These are phyloP conservation scores for Pseudopyricularia javanii DNA, from an alignment of 2,329 filamentous ascomycete genomes.

Conservation along the genomic window DNA sequence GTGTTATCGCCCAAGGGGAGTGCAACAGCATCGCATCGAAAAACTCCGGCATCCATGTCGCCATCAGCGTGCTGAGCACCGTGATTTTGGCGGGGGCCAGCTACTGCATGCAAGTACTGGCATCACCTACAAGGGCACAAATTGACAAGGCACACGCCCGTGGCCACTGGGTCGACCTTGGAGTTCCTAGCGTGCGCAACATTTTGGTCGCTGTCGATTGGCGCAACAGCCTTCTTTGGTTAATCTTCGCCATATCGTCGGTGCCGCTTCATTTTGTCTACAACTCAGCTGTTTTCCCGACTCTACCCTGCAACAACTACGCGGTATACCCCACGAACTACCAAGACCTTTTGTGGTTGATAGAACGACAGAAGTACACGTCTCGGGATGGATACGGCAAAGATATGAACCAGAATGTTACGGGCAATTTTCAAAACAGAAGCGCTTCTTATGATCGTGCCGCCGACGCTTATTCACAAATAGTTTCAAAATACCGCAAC, in stretches of 20 bases:
- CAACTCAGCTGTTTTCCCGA: slow-evolving; percentile 8
- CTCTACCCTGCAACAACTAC: slow-evolving; percentile 6
- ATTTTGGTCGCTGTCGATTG: slow-evolving; percentile 3
- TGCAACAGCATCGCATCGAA: neutral
- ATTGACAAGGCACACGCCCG: slow-evolving; percentile 12
- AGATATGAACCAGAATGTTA: neutral
- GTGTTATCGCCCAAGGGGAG: neutral
- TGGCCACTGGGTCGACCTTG: slow-evolving; percentile 6
- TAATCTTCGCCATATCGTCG: slow-evolving; percentile 5
- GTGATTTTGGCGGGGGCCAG: slow-evolving; percentile 20
- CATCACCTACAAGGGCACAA: slow-evolving; percentile 18
- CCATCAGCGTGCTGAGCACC: slow-evolving; percentile 18
- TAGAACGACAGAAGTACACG: too few species aligned
- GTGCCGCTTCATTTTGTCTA: slow-evolving; percentile 9
- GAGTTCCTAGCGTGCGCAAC: slow-evolving; percentile 7
- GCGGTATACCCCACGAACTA: neutral
- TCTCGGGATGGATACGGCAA: neutral
- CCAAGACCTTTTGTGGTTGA: neutral
- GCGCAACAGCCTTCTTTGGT: slow-evolving; percentile 3
- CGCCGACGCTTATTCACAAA: too few species aligned
- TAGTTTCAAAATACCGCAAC: neutral
- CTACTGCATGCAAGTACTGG: slow-evolving; percentile 22
- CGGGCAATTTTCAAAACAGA: too few species aligned
- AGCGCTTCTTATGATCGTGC: too few species aligned
- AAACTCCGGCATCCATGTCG: slow-evolving; percentile 14